Conservation (phyloP, 192 early-diverging fungal species). For the Umbelopsis isabellina region DNA sequence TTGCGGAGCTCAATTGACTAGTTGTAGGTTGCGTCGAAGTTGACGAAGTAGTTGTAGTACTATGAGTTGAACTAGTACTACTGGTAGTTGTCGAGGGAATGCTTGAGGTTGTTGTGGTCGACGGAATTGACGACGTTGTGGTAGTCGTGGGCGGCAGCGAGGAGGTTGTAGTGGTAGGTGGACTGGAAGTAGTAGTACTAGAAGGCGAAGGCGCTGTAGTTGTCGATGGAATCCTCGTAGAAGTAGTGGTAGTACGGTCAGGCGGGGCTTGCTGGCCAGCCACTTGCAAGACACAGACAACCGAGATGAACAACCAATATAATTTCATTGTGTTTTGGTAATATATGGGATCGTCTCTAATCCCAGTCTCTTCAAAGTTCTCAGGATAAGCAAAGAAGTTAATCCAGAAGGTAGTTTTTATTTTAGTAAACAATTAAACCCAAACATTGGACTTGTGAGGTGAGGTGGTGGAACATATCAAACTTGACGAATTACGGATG, state of each 20-base stretch:
- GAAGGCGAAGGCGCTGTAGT: not conserved
- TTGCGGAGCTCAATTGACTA: too few relatives aligned
- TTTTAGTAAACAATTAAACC: too few relatives aligned
- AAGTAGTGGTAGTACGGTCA: not conserved
- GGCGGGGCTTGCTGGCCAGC: not conserved
- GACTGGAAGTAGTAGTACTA: not conserved
- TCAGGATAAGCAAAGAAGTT: too few relatives aligned
- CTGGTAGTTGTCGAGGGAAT: too few relatives aligned
- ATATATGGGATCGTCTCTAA: not conserved
- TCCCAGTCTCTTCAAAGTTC: not conserved
- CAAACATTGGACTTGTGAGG: too few relatives aligned
- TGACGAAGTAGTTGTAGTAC: not conserved
- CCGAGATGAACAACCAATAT: not conserved
- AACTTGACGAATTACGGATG: too few relatives aligned
- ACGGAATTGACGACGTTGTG: not conserved
- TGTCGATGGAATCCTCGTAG: not conserved
- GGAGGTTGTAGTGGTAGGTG: not conserved
- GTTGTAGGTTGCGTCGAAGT: not conserved
- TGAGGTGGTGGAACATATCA: too few relatives aligned
- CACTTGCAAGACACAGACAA: not conserved
- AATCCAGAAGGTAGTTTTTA: too few relatives aligned
- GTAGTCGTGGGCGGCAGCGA: not conserved
- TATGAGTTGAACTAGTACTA: not conserved
- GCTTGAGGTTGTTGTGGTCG: too few relatives aligned
- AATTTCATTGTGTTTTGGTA: not conserved